Conservation (phyloP, 768 basidiomycete species). For the Pleurotus djamor region DNA sequence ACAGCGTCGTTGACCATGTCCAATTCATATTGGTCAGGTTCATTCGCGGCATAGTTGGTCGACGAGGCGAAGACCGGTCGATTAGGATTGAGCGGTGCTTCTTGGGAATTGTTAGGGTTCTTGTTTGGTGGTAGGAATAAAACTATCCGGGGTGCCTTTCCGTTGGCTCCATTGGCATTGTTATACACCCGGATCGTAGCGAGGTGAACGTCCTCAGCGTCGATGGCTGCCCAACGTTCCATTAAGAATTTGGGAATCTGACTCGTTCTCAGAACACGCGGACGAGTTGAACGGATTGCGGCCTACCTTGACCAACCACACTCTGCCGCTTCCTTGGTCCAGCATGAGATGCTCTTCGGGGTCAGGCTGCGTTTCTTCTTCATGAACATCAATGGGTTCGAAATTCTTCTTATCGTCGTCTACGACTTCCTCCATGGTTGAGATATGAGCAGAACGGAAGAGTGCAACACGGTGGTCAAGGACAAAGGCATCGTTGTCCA, state of each 20-base stretch:
- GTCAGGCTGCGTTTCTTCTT: conserved; percentile 70
- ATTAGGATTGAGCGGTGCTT: conserved; percentile 19
- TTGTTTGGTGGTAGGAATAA: conserved; percentile 64
- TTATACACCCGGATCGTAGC: conserved; percentile 85
- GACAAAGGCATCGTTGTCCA: not conserved
- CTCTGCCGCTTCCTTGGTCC: conserved; percentile 68
- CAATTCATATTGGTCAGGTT: conserved; percentile 79
- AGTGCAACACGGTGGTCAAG: not conserved
- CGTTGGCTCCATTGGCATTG: conserved; percentile 36
- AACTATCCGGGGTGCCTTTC: conserved; percentile 57
- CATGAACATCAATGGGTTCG: conserved; percentile 47
- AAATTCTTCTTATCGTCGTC: conserved; percentile 78
- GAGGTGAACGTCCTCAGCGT: conserved; percentile 74
- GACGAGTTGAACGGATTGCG: conserved; percentile 2
- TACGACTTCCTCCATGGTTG: conserved; percentile 10
- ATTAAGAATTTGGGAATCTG: conserved; percentile 87
- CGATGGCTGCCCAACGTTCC: conserved; percentile 79
- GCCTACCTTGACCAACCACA: conserved; percentile 85
- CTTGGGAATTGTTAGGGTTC: conserved; percentile 28
- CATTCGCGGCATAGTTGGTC: conserved; percentile 27
- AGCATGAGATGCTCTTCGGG: conserved; percentile 84
- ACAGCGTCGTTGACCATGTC: conserved; percentile 85
- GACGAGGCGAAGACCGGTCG: conserved; percentile 35
- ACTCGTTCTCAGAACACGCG: not conserved
- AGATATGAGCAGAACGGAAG: not conserved